Conservation (phyloP, 805 yeast genomes). For the Saturnispora serradocipensis region DNA sequence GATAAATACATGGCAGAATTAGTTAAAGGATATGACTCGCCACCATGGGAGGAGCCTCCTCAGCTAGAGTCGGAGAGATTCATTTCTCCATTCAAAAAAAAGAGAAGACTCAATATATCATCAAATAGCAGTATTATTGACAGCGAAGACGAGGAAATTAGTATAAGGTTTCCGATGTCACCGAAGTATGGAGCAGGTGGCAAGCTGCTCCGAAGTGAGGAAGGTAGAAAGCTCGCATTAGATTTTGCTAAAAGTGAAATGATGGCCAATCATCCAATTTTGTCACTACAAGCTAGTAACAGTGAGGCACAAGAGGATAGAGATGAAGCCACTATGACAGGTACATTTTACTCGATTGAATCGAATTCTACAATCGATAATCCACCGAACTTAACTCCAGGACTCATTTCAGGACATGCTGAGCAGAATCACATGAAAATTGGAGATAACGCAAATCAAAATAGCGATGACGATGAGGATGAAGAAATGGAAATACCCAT, state of each 20-base stretch:
- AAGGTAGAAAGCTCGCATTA: constrained; percentile 21
- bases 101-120: constrained; percentile 1
- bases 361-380: constrained; percentile 9
- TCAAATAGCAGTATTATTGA: background rate
- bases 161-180: constrained; percentile 36
- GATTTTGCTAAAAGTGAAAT: constrained; percentile 22
- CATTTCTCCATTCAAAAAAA: constrained; percentile 5
- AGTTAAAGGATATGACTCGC: constrained; percentile 24
- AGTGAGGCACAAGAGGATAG: background rate
- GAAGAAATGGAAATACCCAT: background rate
- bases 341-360: constrained; percentile 7
- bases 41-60: constrained; percentile 28
- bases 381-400: constrained; percentile 9
- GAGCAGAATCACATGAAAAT: background rate
- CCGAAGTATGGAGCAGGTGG: constrained; percentile 38
- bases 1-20: constrained; percentile 11
- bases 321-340: constrained; percentile 1
- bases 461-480: background rate
- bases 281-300: constrained; percentile 13
- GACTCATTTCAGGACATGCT: background rate
- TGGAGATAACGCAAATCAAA: constrained; percentile 1
- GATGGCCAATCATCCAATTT: constrained; percentile 18
- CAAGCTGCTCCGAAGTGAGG: constrained; percentile 21
- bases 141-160: constrained; percentile 13
- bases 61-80: constrained; percentile 19